Base-by-base conservation (phyloP, 176 grass and related monocot genomes). In the Zizania latifolia region DNA sequence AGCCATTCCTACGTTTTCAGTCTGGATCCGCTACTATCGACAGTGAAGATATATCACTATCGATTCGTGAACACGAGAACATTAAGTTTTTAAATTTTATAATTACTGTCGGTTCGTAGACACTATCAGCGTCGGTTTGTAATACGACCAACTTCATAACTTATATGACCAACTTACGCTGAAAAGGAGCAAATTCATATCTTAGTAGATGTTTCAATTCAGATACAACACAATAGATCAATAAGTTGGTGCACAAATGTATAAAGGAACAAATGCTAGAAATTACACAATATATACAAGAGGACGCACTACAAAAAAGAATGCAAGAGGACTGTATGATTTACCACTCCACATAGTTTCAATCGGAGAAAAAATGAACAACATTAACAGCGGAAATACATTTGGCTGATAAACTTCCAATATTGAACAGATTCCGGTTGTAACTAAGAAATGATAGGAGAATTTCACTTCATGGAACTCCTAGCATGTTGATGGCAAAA, bases 401-500 rank as follows among this genome's bases (percentile, higher is more conserved):
- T 51, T 9, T 71, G 41, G 21, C 31, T 59, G 10, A 4, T 31
- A 68, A 67, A 86, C 30, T 69, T 50, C 21, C 68, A 62, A 28
- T 2, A 22, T 30, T 24, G n/a, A 71, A 59, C 34, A 68, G 17
- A 13, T 69, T 4, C 38, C 3, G 65, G 48, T 63, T 62, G 8
- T 1, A 61, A 23, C 23, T n/a, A 45, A 14, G 70, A 39, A 55
- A 63, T 5, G 22, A 17, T 12, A 6, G 3, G 71, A 64, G 10
- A 44, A 81, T 53, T 41, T 50, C 39, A 48, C 35, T 43, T 48
- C 6, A 36, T 3, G 19, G n/a, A n/a, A 65, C 51, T 77, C 56
- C 76, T 88, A 84, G 32, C 61, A 84, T 21, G 16, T 57, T 55
- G 51, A 28, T 38, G 55, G 46, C 68, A 77, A 31, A 37, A 89